These are phyloP conservation scores for Vanderwaltozyma verrucispora DNA, from an alignment of 805 yeast species.

Conservation along the genomic window DNA sequence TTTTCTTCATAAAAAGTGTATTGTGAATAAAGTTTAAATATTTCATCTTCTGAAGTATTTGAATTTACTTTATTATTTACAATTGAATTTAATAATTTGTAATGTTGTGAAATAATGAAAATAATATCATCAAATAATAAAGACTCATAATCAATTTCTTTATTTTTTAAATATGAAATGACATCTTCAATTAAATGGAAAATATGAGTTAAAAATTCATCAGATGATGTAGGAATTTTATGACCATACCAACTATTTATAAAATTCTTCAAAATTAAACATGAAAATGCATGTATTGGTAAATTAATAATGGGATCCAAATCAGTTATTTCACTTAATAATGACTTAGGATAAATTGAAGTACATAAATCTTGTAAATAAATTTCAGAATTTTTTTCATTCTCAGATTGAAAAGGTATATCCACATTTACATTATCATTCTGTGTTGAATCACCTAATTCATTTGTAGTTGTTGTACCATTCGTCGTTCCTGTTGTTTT, in stretches of 20 bases:
- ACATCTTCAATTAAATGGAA: conserved; percentile 11
- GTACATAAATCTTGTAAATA: conserved; percentile 21
- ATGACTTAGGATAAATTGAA: conserved; percentile 15
- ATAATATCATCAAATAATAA: conserved; percentile 21
- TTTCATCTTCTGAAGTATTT: background rate
- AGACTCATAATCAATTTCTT: conserved; percentile 6
- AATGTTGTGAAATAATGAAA: conserved; percentile 15
- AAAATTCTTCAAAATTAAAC: conserved; percentile 20
- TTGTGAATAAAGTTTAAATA: conserved; percentile 7
- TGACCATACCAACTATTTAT: conserved; percentile 24
- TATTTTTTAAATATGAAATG: conserved; percentile 3
- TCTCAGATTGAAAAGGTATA: conserved; percentile 11
- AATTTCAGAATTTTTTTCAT: conserved; percentile 13
- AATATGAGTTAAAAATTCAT: conserved; percentile 12
- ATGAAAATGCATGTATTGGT: conserved; percentile 17
- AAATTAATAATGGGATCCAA: conserved; percentile 8
- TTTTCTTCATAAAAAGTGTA: conserved; percentile 7
- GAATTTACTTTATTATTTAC: background rate
- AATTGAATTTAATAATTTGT: no score
- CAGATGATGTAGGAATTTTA: conserved; percentile 21
- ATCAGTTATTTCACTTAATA: conserved; percentile 8
- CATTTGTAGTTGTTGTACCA: no score
- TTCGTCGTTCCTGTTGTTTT: no score
- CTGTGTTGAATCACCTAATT: background rate
- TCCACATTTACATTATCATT: conserved; percentile 3